Evolutionary conservation across 208 protist genomes (phyloP), one percentile per base, ranked within the genome.

Genomic region (Leishmania major): DNA sequence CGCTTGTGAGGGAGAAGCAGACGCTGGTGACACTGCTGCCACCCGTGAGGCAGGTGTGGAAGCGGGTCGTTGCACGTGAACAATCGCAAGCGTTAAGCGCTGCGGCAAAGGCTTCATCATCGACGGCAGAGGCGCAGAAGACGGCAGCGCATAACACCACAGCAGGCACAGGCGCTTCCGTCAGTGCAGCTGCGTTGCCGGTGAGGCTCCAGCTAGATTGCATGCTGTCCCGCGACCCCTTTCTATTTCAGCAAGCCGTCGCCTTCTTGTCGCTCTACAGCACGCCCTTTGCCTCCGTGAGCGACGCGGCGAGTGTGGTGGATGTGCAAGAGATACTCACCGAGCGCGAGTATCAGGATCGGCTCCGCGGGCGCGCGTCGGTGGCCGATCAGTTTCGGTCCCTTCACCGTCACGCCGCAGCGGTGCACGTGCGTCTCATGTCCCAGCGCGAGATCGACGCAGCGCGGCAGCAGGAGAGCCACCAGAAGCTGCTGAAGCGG

Each of bases 191-290:
- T 25, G 19, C 10, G 25, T 25, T 22, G 3, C 28, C 43, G 17
- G 22, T 17, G 37, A 47, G 43, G 10, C 10, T 73, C 25, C 69
- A 35, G 43, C 51, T 84, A 28, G 78, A 88, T 73, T 95, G 88
- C 75, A 81, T 87, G 5, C 87, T 97, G 25, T 85, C 92, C 40
- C 78, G 80, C 31, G 95, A 97, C 72, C 95, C 95, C 11, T 96
- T 96, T 87, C 87, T 97, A 17, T 92, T 96, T 19, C 95, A 97
- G 83, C 95, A 97, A 81, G 95, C 90, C 11, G 81, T 95, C 19
- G 91, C 88, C 55, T 97, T 97, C 84, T 77, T 92, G 25, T 90
- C 87, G 76, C 83, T 96, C 15, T 96, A 89, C 80, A 80, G 79
- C 37, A 79, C 81, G 28, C 90, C 84, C 43, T 94, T 97, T 78